Evolutionary conservation across 1,139 yeast genomes (phyloP).

Genomic region (Kluyveromyces sp.): DNA sequence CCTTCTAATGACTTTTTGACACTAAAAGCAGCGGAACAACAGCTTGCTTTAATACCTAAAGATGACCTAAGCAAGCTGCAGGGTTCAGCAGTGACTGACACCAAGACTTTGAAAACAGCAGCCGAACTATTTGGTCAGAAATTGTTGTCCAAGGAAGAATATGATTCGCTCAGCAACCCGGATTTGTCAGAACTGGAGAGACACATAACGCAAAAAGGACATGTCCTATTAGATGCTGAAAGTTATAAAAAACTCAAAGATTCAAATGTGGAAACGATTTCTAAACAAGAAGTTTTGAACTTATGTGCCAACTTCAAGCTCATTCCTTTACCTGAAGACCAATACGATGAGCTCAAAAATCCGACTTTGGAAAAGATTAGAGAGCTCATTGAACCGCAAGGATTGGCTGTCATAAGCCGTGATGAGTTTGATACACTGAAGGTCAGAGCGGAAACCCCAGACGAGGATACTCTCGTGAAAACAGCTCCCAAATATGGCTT

Average conservation of each 20-base stretch:
- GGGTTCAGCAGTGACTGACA: not conserved
- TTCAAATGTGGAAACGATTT: conserved; percentile 14
- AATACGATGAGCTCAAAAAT: conserved; percentile 24
- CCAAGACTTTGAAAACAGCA: conserved; percentile 8
- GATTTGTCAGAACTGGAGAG: not conserved
- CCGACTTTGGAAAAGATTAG: conserved; percentile 14
- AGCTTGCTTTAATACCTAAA: not conserved
- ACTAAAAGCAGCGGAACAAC: conserved; percentile 12
- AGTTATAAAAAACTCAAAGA: conserved; percentile 13
- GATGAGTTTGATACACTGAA: conserved; percentile 18
- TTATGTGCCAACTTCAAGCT: conserved; percentile 19
- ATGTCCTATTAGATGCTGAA: conserved; percentile 12
- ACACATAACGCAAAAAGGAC: conserved; percentile 8
- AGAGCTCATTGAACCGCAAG: conserved; percentile 17
- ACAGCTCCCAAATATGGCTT: conserved; percentile 26
- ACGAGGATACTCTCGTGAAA: conserved; percentile 20
- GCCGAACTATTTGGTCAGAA: conserved; percentile 7
- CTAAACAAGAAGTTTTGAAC: conserved; percentile 18
- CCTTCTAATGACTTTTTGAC: conserved; percentile 25
- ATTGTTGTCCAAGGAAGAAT: conserved; percentile 7
- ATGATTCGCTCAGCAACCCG: not conserved
- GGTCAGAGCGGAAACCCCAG: conserved; percentile 29
- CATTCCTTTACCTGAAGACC: conserved; percentile 24
- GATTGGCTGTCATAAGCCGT: conserved; percentile 14
- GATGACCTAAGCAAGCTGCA: conserved; percentile 5